Conservation (phyloP, 1,284 basidiomycete species). For the Cryptococcus sp. region DNA sequence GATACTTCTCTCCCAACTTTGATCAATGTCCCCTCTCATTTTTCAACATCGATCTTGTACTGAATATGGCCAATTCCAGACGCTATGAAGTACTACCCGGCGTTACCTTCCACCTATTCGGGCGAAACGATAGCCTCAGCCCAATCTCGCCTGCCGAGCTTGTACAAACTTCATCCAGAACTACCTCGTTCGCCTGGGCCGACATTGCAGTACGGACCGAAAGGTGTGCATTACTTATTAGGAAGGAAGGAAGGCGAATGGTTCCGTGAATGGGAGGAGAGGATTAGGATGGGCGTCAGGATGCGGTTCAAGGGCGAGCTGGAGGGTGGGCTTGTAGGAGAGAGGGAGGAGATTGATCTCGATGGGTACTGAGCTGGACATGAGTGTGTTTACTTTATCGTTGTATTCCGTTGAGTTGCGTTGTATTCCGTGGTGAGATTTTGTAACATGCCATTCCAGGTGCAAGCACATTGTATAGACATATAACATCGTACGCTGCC, state of each 20-base stretch:
- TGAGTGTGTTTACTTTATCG: too few species aligned
- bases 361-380: conserved; percentile 27
- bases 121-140: conserved; percentile 35
- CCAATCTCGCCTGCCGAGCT: conserved; percentile 27
- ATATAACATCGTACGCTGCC: too few species aligned
- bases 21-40: background rate
- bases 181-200: conserved; percentile 27
- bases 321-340: conserved; percentile 11
- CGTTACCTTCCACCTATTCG: conserved; percentile 42
- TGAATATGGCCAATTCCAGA: conserved; percentile 12
- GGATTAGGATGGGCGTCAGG: conserved; percentile 61
- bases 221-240: conserved; percentile 50
- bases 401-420: too few species aligned
- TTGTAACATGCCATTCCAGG: too few species aligned
- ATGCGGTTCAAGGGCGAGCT: conserved; percentile 43
- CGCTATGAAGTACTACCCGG: conserved; percentile 42
- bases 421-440: too few species aligned
- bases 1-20: background rate
- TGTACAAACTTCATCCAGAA: conserved; percentile 45
- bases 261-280: conserved; percentile 71
- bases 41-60: background rate
- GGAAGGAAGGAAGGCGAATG: conserved; percentile 72
- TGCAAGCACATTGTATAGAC: too few species aligned
- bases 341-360: conserved; percentile 15
- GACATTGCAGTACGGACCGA: conserved; percentile 35